Conservation (phyloP, 352 stramenopile genomes). For the Pythium chondricola region DNA sequence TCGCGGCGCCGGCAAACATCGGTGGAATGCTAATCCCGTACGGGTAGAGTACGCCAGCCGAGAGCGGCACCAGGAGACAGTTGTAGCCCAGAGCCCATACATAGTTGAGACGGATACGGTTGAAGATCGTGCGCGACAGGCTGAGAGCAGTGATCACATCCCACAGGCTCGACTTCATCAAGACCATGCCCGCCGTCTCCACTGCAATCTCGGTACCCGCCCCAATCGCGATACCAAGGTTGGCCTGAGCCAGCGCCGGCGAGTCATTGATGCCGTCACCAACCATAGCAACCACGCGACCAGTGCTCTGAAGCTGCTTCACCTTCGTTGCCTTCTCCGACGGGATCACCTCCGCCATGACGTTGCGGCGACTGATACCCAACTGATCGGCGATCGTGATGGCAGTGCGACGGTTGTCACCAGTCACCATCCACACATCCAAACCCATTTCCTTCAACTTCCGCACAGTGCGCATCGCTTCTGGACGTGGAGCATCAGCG, state of each 20-base stretch:
- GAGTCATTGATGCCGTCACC: constrained; percentile 99
- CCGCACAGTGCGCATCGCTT: constrained; percentile 87
- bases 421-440: constrained; percentile 99
- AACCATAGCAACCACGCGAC: constrained; percentile 93
- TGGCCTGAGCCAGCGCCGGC: constrained; percentile 93
- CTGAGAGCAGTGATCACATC: constrained; percentile 97
- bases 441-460: constrained; percentile 90
- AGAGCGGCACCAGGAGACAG: constrained; percentile 93
- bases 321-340: constrained; percentile 93
- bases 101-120: constrained; percentile 96
- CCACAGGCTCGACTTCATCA: constrained; percentile 85
- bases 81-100: constrained; percentile 99
- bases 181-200: constrained; percentile 94
- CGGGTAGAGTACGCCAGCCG: constrained; percentile 95
- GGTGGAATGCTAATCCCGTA: constrained; percentile 92
- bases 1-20: constrained; percentile 93
- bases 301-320: constrained; percentile 85
- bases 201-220: constrained; percentile 96
- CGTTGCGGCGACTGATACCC: constrained; percentile 88
- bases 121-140: constrained; percentile 94
- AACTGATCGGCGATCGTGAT: constrained; percentile 90
- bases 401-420: constrained; percentile 95
- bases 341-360: constrained; percentile 96
- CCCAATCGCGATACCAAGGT: constrained; percentile 96
- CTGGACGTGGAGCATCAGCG: constrained; percentile 83